Conservation (phyloP, 2,329 filamentous ascomycete species). For the Claviceps spartinae region DNA sequence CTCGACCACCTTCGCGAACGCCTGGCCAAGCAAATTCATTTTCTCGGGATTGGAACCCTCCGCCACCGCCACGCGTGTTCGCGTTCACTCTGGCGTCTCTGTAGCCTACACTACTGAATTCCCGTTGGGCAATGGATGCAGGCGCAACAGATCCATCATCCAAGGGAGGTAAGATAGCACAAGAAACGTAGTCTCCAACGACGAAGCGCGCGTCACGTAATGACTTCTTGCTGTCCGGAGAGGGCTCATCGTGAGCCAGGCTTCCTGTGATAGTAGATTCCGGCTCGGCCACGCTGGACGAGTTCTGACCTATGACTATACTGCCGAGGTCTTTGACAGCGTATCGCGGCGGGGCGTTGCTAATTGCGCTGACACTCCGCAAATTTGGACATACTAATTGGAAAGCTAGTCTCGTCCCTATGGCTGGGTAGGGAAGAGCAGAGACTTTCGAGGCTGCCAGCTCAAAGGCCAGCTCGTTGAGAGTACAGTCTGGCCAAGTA, state of each 20-base stretch:
- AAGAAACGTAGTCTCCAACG: conserved; percentile 78
- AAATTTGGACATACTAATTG: conserved; percentile 76
- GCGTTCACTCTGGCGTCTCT: conserved; percentile 11
- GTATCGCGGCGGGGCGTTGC: conserved; percentile 38
- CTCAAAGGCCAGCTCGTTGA: conserved; percentile 68
- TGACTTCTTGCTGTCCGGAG: conserved; percentile 64
- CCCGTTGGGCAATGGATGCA: conserved; percentile 26
- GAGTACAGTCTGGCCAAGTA: conserved; percentile 70
- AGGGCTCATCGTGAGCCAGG: conserved; percentile 31
- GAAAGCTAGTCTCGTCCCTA: conserved; percentile 78
- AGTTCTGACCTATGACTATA: conserved; percentile 56
- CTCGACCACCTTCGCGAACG: conserved; percentile 21
- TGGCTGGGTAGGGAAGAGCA: conserved; percentile 57
- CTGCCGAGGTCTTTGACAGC: conserved; percentile 71
- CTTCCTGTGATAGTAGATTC: conserved; percentile 23
- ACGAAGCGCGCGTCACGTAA: conserved; percentile 68
- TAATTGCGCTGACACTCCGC: conserved; percentile 17
- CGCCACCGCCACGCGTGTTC: conserved; percentile 13
- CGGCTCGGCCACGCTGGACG: conserved; percentile 28
- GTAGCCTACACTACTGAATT: conserved; percentile 7
- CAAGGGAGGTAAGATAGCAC: conserved; percentile 64
- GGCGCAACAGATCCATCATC: conserved; percentile 62
- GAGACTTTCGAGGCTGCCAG: conserved; percentile 52
- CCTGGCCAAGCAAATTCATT: conserved; percentile 20
- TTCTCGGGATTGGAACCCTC: conserved; percentile 13